Base-by-base conservation (phyloP, 805 yeast genomes). In the Saccharomycopsis microspora region DNA sequence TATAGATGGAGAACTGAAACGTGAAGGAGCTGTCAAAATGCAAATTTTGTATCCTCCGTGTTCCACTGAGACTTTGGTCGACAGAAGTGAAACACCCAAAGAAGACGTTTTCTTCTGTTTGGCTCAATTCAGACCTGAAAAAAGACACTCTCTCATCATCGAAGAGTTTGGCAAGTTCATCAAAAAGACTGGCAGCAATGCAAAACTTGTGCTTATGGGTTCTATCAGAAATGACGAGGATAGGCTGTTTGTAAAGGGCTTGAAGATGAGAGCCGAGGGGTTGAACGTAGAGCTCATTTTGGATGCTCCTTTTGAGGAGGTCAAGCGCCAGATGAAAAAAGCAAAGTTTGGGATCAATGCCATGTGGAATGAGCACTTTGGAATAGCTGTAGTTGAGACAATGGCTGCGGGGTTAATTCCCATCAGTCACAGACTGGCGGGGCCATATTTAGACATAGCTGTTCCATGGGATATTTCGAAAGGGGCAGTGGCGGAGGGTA, bases 341-440 rank as follows among this genome's bases (percentile, higher is more conserved):
- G 75, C 87, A 3, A 75, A 79, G 30, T 79, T 77, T 58, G 98
- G 98, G 4, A 68, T 93, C 38, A 90, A 93, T 58, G 88, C 95
- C 32, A 93, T 93, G 99, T 93, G 98, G 98, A 93, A 93, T 64
- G 99, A 93, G 67, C 99, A 93, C 67, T 93, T 93, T 63, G 99
- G 99, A 19, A 93, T 93, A 58, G 90, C 96, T 1, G 90, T 93
- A 4, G 98, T 93, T 5, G 99, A 93, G 63, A 86, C 88, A 60
- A 70, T 85, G 66, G 81, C 90, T 1, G 75, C 84, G 47, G 97
- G 97, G 0, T 72, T 83, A 31, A 76, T 93, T 11, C 97, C 98
- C 1, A 66, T 93, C 3, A 93, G 80, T 3, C 97, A 94, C 64
- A 94, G 94, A 3, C 83, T 95, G 46, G 98, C 96, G 0, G 99